phyloP scores from a whole-genome alignment of 345 rosid species.

The Dimocarpus longan region DNA sequence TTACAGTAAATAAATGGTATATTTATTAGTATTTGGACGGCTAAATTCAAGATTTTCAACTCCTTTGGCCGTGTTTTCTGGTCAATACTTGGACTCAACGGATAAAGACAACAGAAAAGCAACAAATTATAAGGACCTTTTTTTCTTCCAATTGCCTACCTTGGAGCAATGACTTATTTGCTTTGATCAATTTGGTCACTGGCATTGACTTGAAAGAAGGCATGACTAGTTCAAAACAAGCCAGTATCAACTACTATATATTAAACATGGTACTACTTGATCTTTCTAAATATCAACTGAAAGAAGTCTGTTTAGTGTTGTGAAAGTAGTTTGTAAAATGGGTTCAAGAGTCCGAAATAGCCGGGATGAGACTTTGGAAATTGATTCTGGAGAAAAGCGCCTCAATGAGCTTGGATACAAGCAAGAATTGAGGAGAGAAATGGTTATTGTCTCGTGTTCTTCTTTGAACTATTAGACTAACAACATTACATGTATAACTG shows the following conservation, averaged over 20 bases:
- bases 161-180: neutral
- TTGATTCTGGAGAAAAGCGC: slow-evolving; percentile 64
- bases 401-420: slow-evolving; percentile 62
- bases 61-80: neutral
- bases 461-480: neutral
- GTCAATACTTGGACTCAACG: neutral
- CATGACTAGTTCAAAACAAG: neutral
- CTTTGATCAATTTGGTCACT: neutral
- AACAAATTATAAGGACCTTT: neutral
- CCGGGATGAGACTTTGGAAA: neutral
- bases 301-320: neutral
- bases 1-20: neutral
- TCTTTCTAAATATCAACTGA: neutral
- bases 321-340: neutral
- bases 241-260: neutral
- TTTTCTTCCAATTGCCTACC: neutral
- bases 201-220: neutral
- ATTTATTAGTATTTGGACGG: neutral
- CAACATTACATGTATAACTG: neutral
- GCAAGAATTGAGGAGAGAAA: slow-evolving; percentile 67
- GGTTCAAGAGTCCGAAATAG: neutral
- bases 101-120: neutral
- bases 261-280: neutral
- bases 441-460: slow-evolving; percentile 27
- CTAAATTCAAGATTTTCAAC: neutral